Evolutionary conservation across 345 rosid species (phyloP).

Genomic region (Lumnitzera racemosa): DNA sequence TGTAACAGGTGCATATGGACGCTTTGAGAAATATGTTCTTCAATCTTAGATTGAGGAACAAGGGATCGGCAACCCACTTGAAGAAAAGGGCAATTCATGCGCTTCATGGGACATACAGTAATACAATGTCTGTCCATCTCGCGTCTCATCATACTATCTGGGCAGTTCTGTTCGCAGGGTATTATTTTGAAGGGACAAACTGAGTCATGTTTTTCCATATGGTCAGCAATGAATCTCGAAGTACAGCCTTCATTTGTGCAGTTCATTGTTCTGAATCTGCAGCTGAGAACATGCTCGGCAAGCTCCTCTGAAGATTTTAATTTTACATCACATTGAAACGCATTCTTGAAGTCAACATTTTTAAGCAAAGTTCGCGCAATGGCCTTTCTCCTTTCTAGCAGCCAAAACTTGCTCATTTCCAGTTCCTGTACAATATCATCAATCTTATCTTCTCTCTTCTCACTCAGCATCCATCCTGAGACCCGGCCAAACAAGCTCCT

Average conservation of each 20-base stretch:
- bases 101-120: constrained; percentile 82
- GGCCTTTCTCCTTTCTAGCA: constrained; percentile 43
- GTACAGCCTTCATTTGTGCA: constrained; percentile 71
- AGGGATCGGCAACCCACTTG: constrained; percentile 60
- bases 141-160: constrained; percentile 55
- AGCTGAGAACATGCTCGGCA: constrained; percentile 28
- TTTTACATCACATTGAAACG: constrained; percentile 59
- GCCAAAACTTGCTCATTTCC: constrained; percentile 82
- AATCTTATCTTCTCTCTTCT: constrained; percentile 73
- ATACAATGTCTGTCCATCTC: constrained; percentile 93
- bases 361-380: constrained; percentile 51
- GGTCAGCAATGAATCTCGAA: constrained; percentile 39
- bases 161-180: constrained; percentile 76
- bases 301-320: constrained; percentile 48
- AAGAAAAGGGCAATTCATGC: constrained; percentile 72
- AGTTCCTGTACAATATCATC: constrained; percentile 86
- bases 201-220: constrained; percentile 58
- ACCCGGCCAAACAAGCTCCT: constrained; percentile 72
- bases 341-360: constrained; percentile 68
- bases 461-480: constrained; percentile 80
- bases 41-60: constrained; percentile 40
- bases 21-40: constrained; percentile 41
- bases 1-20: constrained; percentile 55
- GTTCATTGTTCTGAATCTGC: constrained; percentile 54
- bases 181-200: constrained; percentile 78